Conservation (phyloP, 2,329 filamentous ascomycete species). For the Phaeosphaeria sp. region DNA sequence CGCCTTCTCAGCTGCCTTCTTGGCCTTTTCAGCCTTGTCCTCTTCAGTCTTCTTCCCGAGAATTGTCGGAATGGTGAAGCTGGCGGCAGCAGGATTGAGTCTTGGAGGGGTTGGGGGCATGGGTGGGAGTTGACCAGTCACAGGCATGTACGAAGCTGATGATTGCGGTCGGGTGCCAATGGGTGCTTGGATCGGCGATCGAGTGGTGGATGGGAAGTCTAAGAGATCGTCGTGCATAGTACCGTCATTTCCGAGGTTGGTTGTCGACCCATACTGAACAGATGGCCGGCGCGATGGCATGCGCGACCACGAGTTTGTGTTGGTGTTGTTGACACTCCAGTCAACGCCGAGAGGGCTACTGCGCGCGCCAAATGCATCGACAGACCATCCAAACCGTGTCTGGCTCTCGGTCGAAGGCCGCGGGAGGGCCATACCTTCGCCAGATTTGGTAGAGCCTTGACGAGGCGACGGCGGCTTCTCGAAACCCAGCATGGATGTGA, state of each 20-base stretch:
- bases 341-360: constrained; percentile 53
- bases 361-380: constrained; percentile 47
- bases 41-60: constrained; percentile 41
- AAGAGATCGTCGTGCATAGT: constrained; percentile 56
- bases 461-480: constrained; percentile 61
- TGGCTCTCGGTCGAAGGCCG: constrained; percentile 49
- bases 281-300: constrained; percentile 82
- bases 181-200: constrained; percentile 64
- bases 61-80: constrained; percentile 66
- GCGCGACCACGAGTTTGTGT: constrained; percentile 68
- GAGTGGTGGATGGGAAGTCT: constrained; percentile 57
- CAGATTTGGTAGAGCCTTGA: constrained; percentile 71
- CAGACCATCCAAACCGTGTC: constrained; percentile 46
- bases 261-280: constrained; percentile 76
- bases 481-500: constrained; percentile 48
- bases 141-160: constrained; percentile 56
- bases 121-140: constrained; percentile 23
- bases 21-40: constrained; percentile 42
- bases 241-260: constrained; percentile 63
- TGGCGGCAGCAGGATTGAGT: constrained; percentile 87
- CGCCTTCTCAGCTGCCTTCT: constrained; percentile 37
- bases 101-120: constrained; percentile 57
- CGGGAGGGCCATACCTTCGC: constrained; percentile 41
- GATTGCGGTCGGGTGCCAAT: constrained; percentile 80
- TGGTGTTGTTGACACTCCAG: constrained; percentile 45